A percentile compares a stretch with the other conserved stretches of the same genome.
These are phyloP conservation scores for Saturnispora halmiae DNA, from an alignment of 805 yeast species.

Conservation along the genomic window DNA sequence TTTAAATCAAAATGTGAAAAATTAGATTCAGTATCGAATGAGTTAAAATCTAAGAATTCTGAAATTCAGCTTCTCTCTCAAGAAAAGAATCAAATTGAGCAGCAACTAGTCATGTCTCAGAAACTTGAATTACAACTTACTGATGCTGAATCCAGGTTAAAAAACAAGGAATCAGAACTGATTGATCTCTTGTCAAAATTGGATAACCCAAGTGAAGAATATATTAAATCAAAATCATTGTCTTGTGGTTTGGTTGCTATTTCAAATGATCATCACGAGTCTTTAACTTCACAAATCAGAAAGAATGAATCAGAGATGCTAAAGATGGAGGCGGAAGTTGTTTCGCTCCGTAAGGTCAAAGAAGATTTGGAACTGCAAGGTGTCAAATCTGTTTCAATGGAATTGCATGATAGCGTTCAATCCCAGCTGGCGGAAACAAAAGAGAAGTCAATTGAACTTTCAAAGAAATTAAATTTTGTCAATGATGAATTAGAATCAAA, in stretches of 20 bases:
- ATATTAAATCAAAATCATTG: constrained; percentile 23
- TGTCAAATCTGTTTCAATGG: constrained; percentile 11
- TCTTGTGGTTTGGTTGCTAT: constrained; percentile 28
- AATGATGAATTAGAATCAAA: constrained; percentile 2
- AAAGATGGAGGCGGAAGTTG: constrained; percentile 10
- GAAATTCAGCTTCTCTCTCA: constrained; percentile 4
- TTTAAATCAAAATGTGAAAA: constrained; percentile 5
- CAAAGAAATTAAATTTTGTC: constrained; percentile 8
- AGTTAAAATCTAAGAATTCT: background rate
- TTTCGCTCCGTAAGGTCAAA: constrained; percentile 8
- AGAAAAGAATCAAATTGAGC: background rate
- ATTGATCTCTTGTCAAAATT: background rate
- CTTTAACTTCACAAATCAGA: constrained; percentile 8
- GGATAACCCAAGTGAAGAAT: constrained; percentile 12
- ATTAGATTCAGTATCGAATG: background rate
- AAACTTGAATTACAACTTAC: background rate
- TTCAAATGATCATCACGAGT: constrained; percentile 11
- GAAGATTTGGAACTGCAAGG: constrained; percentile 14
- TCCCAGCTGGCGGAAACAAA: constrained; percentile 8
- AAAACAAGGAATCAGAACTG: constrained; percentile 7
- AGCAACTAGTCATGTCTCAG: constrained; percentile 4
- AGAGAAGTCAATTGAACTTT: constrained; percentile 6
- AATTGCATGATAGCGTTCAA: constrained; percentile 14
- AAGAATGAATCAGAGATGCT: constrained; percentile 5
- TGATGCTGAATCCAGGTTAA: background rate